These are phyloP conservation scores for Trichoderma virens DNA, from an alignment of 495 filamentous ascomycete genomes.

Conservation along the genomic window DNA sequence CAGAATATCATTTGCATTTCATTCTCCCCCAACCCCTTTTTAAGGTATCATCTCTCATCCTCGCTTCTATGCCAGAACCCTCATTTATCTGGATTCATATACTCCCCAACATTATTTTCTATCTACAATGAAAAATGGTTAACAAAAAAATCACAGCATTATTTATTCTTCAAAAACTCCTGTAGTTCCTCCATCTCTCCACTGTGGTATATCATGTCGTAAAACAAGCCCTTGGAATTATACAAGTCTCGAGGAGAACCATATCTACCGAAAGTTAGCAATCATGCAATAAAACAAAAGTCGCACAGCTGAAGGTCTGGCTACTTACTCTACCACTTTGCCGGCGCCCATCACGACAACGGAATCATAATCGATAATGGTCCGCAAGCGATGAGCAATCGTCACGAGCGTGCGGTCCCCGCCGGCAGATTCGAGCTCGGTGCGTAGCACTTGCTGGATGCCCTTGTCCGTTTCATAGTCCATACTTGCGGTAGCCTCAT, in stretches of 20 bases:
- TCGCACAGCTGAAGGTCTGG: not conserved
- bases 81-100: no score
- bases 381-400: constrained; percentile 43
- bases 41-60: no score
- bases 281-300: not conserved
- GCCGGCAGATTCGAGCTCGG: constrained; percentile 28
- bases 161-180: constrained; percentile 13
- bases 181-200: constrained; percentile 42
- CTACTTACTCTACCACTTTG: constrained; percentile 28
- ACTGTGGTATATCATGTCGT: constrained; percentile 43
- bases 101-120: no score
- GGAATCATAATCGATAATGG: constrained; percentile 43
- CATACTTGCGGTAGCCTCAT: constrained; percentile 52
- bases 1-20: no score
- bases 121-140: no score
- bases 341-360: constrained; percentile 42
- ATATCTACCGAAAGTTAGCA: constrained; percentile 20
- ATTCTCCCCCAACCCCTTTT: no score
- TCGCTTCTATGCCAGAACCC: no score
- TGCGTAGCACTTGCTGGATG: constrained; percentile 40
- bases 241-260: constrained; percentile 40
- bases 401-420: constrained; percentile 42
- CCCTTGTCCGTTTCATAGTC: constrained; percentile 48
- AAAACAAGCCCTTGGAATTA: constrained; percentile 35
- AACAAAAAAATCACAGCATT: no score